These are phyloP conservation scores for Spiraea crenata DNA, from an alignment of 331 rosid species.

Conservation along the genomic window DNA sequence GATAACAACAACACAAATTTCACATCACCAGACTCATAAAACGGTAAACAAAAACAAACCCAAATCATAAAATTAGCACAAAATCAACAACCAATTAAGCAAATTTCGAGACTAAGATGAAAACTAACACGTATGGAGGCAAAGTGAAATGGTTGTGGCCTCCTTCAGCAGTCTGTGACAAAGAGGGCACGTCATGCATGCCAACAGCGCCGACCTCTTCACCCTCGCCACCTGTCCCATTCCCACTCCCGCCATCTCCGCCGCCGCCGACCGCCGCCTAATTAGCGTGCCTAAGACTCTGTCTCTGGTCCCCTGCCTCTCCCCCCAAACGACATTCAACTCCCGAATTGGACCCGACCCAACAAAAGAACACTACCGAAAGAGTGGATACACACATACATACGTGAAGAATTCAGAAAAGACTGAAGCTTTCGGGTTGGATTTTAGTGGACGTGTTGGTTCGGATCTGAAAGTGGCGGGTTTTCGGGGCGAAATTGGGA, in stretches of 20 bases:
- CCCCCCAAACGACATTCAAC: slow-evolving; percentile 35
- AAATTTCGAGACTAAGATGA: slow-evolving; percentile 4
- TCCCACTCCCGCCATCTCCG: slow-evolving; percentile 31
- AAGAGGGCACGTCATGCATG: slow-evolving; percentile 79
- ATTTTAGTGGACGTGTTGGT: slow-evolving; percentile 14
- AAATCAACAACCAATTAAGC: slow-evolving; percentile 8
- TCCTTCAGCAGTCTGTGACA: slow-evolving; percentile 55
- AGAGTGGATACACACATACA: not conserved
- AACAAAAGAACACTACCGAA: slow-evolving; percentile 5
- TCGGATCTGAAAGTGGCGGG: slow-evolving; percentile 18
- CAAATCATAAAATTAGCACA: slow-evolving; percentile 26
- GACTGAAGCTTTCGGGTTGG: not conserved
- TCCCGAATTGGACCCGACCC: not conserved
- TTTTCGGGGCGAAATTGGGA: slow-evolving; percentile 34
- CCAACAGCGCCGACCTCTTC: slow-evolving; percentile 43
- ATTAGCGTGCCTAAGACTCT: not conserved
- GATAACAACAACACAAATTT: slow-evolving; percentile 20
- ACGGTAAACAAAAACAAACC: slow-evolving; percentile 20
- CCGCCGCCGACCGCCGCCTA: not conserved
- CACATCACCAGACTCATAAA: slow-evolving; percentile 12
- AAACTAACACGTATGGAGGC: slow-evolving; percentile 62
- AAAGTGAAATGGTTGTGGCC: slow-evolving; percentile 61
- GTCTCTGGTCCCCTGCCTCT: not conserved
- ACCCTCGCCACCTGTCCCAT: slow-evolving; percentile 42
- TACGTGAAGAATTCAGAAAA: slow-evolving; percentile 4